Conservation (phyloP, 2,329 filamentous ascomycete species). For the Cladosporium sp. region DNA sequence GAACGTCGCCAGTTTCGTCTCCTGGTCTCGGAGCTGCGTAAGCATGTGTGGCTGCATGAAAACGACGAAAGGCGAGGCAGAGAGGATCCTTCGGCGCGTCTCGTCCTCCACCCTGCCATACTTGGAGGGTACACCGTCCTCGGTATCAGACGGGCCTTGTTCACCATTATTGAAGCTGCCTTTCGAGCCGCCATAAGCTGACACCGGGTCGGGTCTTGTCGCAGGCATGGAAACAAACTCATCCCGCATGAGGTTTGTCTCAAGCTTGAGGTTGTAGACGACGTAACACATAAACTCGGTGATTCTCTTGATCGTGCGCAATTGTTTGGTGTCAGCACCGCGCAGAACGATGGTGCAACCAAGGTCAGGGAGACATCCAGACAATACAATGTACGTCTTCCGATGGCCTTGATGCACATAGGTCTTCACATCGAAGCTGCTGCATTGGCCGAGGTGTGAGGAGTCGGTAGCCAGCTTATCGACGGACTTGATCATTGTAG, state of each 20-base stretch:
- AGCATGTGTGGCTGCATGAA: slow-evolving; percentile 91
- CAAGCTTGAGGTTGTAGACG: slow-evolving; percentile 92
- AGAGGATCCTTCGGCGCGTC: slow-evolving; percentile 86
- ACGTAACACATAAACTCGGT: slow-evolving; percentile 99
- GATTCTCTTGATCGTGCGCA: slow-evolving; percentile 81
- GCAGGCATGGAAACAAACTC: slow-evolving; percentile 80
- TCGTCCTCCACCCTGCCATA: slow-evolving; percentile 94
- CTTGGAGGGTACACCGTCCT: slow-evolving; percentile 61
- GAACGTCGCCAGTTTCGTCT: slow-evolving; percentile 74
- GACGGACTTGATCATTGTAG: slow-evolving; percentile 86
- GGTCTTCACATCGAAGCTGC: slow-evolving; percentile 90
- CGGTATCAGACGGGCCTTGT: background rate
- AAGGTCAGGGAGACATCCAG: slow-evolving; percentile 79
- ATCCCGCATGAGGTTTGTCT: slow-evolving; percentile 89
- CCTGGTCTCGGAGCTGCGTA: slow-evolving; percentile 86
- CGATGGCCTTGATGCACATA: slow-evolving; percentile 79
- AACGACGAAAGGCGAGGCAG: slow-evolving; percentile 91
- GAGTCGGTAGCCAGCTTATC: slow-evolving; percentile 79
- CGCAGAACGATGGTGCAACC: slow-evolving; percentile 92
- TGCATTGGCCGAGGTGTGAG: slow-evolving; percentile 71
- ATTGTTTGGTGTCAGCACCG: slow-evolving; percentile 64
- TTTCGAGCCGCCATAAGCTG: slow-evolving; percentile 33
- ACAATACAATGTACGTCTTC: slow-evolving; percentile 94
- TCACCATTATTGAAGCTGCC: background rate
- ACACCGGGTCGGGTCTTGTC: slow-evolving; percentile 11